Percentiles rank a stretch among this genome's conserved stretches.
Conservation (phyloP, 1,284 basidiomycete genomes). For the Ceratobasidium sp. region DNA sequence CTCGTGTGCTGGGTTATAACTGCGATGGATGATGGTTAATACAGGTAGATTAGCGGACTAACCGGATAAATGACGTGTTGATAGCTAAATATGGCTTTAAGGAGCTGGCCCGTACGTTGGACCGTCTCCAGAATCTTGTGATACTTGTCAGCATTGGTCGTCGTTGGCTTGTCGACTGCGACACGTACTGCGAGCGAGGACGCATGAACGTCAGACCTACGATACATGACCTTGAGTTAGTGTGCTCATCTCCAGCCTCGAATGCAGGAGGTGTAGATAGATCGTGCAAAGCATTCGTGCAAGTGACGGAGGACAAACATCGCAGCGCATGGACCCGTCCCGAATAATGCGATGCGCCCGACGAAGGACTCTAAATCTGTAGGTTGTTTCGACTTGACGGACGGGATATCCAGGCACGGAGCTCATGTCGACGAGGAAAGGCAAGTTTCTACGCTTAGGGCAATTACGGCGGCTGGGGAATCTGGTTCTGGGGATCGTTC, state of each 20-base stretch:
- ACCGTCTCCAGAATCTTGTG: conserved; percentile 61
- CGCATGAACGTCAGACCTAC: conserved; percentile 7
- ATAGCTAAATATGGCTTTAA: conserved; percentile 62
- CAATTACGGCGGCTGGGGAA: conserved; percentile 49
- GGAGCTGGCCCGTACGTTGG: conserved; percentile 57
- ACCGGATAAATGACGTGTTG: conserved; percentile 51
- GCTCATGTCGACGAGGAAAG: conserved; percentile 51
- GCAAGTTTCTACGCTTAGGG: conserved; percentile 55
- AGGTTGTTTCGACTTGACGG: conserved; percentile 21
- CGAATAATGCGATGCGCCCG: conserved; percentile 58
- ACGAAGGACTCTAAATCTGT: conserved; percentile 37
- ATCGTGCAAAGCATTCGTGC: no score
- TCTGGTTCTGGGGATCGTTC: conserved; percentile 2
- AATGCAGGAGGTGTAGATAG: no score
- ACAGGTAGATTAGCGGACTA: neutral
- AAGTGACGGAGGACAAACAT: conserved; percentile 60
- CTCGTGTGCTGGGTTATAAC: conserved; percentile 67
- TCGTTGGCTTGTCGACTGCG: conserved; percentile 67
- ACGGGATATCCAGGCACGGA: conserved; percentile 4
- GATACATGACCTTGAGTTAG: no score
- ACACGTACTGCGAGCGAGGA: conserved; percentile 54
- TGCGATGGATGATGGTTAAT: conserved; percentile 51
- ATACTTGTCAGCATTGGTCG: conserved; percentile 63
- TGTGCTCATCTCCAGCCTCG: no score
- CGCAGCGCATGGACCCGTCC: conserved; percentile 58